Evolutionary conservation across 331 rosid species (phyloP), one percentile per base, ranked within the genome.

Genomic region (Phaseolus coccineus): DNA sequence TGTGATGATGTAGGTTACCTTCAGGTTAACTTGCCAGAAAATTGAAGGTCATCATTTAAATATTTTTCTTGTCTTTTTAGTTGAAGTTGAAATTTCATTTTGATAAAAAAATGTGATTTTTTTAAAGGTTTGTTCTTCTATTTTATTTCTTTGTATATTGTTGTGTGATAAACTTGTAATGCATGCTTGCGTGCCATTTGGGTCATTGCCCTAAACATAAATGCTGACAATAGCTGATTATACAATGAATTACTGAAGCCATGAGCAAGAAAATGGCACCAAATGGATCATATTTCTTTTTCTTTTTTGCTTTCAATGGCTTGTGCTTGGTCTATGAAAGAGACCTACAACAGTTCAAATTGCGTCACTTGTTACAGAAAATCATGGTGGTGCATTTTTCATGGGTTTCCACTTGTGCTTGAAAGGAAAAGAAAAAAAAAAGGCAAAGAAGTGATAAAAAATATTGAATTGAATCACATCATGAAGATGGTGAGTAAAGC

Each of bases 161-260:
- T 62, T 48, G 14, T 48, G 14, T 63, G 24, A 52, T 52, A 44
- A 82, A 59, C 42, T 53, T 58, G 2, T 10, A 27, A 65, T 31
- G 81, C 79, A 79, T 80, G 87, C 55, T 24, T 75, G 82, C 67
- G 74, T 75, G 82, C 80, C 74, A 79, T 79, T 52, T 80, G 87
- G 87, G 51, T 46, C 12, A 68, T 57, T 73, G 24, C 71, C 55
- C 59, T 56, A 14, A 33, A 24, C 69, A 71, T 70, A 35, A 71
- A 55, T 74, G 72, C 72, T 61, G 59, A 44, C 9, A 69, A 61
- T 50, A 64, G 9, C 0, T 58, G 69, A 67, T 66, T 79, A 35
- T 69, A 63, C 25, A 80, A 69, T 61, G 74, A 79, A 40, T 74
- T 58, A 74, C 33, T 31, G 40, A 27, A 79, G 55, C 61, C 61